Conservation (phyloP, 2,329 filamentous ascomycete species). For the Sporothrix schenckii region DNA sequence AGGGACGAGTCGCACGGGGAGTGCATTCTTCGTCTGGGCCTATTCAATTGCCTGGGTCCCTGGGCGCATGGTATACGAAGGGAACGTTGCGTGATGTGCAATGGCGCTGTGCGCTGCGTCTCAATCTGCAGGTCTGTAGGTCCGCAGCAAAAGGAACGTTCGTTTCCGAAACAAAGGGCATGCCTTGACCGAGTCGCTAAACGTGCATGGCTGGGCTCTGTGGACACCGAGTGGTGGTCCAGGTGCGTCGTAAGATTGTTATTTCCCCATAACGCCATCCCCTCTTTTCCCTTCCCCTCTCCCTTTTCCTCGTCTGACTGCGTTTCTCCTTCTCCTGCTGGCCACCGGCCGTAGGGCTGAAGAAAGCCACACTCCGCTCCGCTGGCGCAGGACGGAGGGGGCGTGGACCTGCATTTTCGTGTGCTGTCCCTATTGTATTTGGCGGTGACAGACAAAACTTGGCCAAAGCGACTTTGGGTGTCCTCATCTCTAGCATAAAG, state of each 20-base stretch:
- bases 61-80: background rate
- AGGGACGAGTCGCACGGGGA: background rate
- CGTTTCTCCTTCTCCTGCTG: background rate
- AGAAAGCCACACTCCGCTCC: constrained; percentile 7
- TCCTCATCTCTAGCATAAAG: background rate
- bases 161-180: too few species aligned
- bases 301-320: background rate
- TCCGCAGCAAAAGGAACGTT: too few species aligned
- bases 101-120: background rate
- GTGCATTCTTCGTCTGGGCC: background rate
- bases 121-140: background rate
- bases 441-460: background rate
- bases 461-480: background rate
- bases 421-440: background rate
- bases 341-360: constrained; percentile 25
- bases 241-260: background rate
- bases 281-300: background rate
- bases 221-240: constrained; percentile 9
- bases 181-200: background rate
- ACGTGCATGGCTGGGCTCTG: background rate
- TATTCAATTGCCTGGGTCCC: background rate
- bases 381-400: constrained; percentile 13
- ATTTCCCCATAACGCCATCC: background rate
- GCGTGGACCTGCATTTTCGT: constrained; percentile 5
- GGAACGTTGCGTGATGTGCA: constrained; percentile 22